These are phyloP conservation scores for Chloromonas sp. DNA, from an alignment of 163 green algal species.

Conservation along the genomic window DNA sequence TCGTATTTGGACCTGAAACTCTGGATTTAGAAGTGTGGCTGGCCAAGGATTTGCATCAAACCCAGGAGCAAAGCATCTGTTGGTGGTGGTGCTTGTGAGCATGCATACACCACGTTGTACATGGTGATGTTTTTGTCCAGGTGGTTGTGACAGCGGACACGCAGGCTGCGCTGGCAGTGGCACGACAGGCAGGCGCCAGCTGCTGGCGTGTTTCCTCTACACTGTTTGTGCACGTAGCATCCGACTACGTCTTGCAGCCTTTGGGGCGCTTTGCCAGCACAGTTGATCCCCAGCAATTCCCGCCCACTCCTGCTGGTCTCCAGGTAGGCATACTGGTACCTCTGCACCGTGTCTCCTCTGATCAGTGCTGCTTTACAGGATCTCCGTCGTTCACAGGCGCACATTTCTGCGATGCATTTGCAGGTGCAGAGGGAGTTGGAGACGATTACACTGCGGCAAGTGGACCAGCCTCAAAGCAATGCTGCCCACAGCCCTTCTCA, in stretches of 20 bases:
- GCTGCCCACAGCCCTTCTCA: no score
- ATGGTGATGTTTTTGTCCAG: constrained; percentile 18
- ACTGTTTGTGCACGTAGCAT: constrained; percentile 78
- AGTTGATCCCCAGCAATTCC: constrained; percentile 32
- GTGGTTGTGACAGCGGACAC: constrained; percentile 70
- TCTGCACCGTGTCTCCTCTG: no score
- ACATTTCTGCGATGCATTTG: no score
- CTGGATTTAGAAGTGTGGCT: background rate
- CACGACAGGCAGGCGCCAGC: constrained; percentile 32
- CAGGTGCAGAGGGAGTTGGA: constrained; percentile 56
- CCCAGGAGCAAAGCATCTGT: no score
- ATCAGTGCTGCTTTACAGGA: no score
- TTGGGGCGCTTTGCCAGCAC: constrained; percentile 54
- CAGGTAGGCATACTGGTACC: no score
- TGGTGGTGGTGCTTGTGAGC: no score
- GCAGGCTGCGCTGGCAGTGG: constrained; percentile 44
- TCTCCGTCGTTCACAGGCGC: no score
- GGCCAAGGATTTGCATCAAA: no score
- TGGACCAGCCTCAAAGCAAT: no score
- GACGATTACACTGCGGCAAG: constrained; percentile 48
- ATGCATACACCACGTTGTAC: no score
- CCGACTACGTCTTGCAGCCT: constrained; percentile 60
- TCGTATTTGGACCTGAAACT: no score
- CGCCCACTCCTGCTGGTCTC: constrained; percentile 40
- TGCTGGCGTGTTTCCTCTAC: constrained; percentile 81